Conservation (phyloP, 2,329 filamentous ascomycete genomes). For the Pseudogymnoascus sp. region DNA sequence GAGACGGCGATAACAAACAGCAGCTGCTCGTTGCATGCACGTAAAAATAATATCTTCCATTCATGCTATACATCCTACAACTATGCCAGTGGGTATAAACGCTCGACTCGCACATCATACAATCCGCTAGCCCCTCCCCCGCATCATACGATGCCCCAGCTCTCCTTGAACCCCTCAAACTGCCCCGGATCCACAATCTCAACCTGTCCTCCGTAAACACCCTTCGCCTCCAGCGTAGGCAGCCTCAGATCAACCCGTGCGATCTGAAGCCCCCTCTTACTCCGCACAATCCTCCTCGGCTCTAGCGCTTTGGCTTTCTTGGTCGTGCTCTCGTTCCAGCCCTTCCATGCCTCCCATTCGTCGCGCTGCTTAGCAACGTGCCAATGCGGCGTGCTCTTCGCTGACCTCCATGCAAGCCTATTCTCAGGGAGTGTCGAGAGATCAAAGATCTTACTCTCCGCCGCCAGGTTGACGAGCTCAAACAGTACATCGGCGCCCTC, state of each 20-base stretch:
- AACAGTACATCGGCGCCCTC: conserved; percentile 57
- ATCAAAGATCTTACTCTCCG: conserved; percentile 48
- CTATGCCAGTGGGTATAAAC: conserved; percentile 5
- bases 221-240: conserved; percentile 21
- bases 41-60: not conserved
- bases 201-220: conserved; percentile 19
- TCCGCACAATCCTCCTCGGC: conserved; percentile 14
- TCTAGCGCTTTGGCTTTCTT: conserved; percentile 41
- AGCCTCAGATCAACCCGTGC: conserved; percentile 21
- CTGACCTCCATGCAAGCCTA: conserved; percentile 57
- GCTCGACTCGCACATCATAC: not conserved
- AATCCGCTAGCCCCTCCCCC: conserved; percentile 20
- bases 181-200: conserved; percentile 25
- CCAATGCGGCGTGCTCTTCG: conserved; percentile 54
- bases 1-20: not conserved
- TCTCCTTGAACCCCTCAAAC: conserved; percentile 24
- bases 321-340: conserved; percentile 47
- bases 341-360: conserved; percentile 53
- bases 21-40: not conserved
- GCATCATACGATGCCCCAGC: conserved; percentile 18
- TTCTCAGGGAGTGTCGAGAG: conserved; percentile 49
- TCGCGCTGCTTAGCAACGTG: conserved; percentile 57
- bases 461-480: conserved; percentile 55
- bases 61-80: conserved; percentile 2
- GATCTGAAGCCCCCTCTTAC: conserved; percentile 15